Conservation (phyloP, 2,329 filamentous ascomycete species). For the Tolypocladium guangdongense region DNA sequence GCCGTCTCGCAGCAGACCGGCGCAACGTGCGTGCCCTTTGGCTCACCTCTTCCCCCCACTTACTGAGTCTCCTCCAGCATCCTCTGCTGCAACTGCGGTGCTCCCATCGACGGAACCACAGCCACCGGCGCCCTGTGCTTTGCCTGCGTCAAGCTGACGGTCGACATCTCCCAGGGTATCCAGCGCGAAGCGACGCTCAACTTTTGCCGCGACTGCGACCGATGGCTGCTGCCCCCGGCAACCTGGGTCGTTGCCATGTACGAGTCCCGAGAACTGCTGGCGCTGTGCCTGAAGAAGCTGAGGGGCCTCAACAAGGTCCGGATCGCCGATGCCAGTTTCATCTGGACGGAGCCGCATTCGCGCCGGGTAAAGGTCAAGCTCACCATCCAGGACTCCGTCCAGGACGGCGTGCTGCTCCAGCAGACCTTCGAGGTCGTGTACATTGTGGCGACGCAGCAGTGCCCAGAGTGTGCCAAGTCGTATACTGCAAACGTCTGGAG, state of each 20-base stretch:
- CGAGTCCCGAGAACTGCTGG: constrained; percentile 86
- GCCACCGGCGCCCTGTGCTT: constrained; percentile 82
- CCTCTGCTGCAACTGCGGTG: constrained; percentile 95
- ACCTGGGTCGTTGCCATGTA: constrained; percentile 78
- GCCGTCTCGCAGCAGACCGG: constrained; percentile 19
- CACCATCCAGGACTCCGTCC: constrained; percentile 67
- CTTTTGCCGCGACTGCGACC: constrained; percentile 88
- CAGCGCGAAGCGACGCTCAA: constrained; percentile 83
- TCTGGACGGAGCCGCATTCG: constrained; percentile 98
- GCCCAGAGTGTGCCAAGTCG: constrained; percentile 87
- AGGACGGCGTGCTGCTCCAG: constrained; percentile 61
- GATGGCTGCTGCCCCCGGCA: constrained; percentile 78
- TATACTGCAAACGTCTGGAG: constrained; percentile 96
- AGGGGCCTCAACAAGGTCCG: constrained; percentile 79
- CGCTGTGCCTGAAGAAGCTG: constrained; percentile 81
- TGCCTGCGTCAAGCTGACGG: constrained; percentile 88
- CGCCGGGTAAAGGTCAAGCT: constrained; percentile 88
- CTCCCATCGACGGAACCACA: constrained; percentile 84
- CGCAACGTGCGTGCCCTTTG: constrained; percentile 27
- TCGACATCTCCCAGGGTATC: constrained; percentile 86
- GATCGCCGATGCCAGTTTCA: constrained; percentile 90
- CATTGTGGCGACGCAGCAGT: constrained; percentile 83
- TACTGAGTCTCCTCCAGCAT: constrained; percentile 35
- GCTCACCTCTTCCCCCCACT: neutral
- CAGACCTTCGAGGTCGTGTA: constrained; percentile 95